Base-by-base conservation (phyloP, 1,284 basidiomycete species). In the Rhodotorula sp. region DNA sequence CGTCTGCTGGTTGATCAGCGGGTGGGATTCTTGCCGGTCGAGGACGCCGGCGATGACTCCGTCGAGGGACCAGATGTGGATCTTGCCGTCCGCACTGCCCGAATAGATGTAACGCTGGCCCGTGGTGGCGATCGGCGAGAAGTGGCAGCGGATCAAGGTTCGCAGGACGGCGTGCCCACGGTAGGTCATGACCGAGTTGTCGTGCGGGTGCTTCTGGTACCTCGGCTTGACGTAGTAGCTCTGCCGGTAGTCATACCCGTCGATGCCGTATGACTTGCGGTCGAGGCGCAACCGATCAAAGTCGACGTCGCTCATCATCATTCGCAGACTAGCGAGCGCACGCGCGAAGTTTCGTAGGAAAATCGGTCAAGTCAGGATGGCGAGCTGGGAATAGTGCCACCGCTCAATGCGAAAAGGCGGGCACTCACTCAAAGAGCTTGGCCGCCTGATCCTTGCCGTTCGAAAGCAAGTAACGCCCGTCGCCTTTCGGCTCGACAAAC, bases 401-500 rank as follows among this genome's bases (percentile, higher is more conserved):
- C 37, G 37, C 10, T 42, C 37, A 42, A 42, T 42, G 63, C n/a
- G n/a, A n/a, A 45, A 7, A 54, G 33, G 30, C 29, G 12, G 6
- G 3, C 7, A 70, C 69, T 48, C 61, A 70, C 82, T 99, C 95
- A 91, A 95, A 99, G 44, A 99, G 82, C 37, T 93, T 88, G 65
- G 93, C 83, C 2, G 91, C 88, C 79, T 98, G 95, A 79, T 99
- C 96, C 81, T 99, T 99, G 60, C 93, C 93, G 79, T 99, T 99
- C n/a, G 91, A 95, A 49, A 98, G 88, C 66, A 96, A 84, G 80
- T 99, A 98, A 67, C 95, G 87, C 12, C 95, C 95, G 78, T 99
- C 96, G 18, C 93, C 82, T 65, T 82, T 82, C 4, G 81, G 79
- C 45, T 76, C 73, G 29, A 83, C 64, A 45, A 64, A 64, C 30